Evolutionary conservation across 306 rosid species (phyloP).

Genomic region (Dryas alaskensis): DNA sequence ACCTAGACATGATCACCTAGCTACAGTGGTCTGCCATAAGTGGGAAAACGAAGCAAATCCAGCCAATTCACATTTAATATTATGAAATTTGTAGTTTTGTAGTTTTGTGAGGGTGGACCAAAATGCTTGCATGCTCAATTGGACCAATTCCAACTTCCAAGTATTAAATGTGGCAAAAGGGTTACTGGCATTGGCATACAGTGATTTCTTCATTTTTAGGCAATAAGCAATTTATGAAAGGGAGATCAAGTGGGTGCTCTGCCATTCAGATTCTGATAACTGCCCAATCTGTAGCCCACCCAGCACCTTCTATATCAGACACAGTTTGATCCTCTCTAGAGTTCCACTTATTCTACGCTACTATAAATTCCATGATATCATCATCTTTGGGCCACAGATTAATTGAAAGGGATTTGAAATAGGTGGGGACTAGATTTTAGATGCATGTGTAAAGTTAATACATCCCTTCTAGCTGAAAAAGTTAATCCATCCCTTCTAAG

Average conservation of each 20-base stretch:
- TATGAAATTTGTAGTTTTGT: neutral
- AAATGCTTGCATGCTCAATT: too few species aligned
- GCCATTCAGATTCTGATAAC: neutral
- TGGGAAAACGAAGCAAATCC: neutral
- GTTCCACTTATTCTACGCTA: too few species aligned
- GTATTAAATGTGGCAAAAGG: too few species aligned
- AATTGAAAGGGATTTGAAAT: too few species aligned
- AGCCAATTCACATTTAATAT: neutral
- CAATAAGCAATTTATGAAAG: neutral
- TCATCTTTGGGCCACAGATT: too few species aligned
- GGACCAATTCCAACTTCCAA: too few species aligned
- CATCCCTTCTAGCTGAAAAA: too few species aligned
- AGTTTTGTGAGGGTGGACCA: neutral
- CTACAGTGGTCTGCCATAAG: neutral
- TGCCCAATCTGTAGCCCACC: neutral
- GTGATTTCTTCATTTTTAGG: neutral
- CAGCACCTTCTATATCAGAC: neutral
- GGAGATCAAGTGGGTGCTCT: constrained; percentile 14
- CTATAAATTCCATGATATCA: too few species aligned
- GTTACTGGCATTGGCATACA: too few species aligned
- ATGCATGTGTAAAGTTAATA: too few species aligned
- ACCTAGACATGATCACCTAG: neutral
- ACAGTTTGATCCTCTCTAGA: neutral
- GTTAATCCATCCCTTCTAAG: too few species aligned
- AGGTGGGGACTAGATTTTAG: too few species aligned